Conservation (phyloP, 306 rosid genomes). For the Glycine tomentella region DNA sequence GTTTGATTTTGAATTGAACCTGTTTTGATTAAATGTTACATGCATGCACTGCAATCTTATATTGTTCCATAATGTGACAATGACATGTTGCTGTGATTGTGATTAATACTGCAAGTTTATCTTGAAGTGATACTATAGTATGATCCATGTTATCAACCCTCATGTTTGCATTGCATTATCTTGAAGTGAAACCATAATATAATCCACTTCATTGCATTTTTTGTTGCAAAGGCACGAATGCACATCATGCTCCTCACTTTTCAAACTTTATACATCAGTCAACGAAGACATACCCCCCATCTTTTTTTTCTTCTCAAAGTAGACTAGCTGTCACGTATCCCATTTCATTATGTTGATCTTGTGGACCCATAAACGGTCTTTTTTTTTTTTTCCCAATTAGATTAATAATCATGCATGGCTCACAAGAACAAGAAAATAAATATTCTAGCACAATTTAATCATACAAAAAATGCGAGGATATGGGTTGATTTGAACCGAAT, state of each 20-base stretch:
- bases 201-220: slow-evolving; percentile 32
- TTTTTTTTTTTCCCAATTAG: neutral
- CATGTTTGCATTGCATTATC: slow-evolving; percentile 10
- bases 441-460: slow-evolving; percentile 37
- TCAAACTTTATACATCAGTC: slow-evolving; percentile 64
- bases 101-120: neutral
- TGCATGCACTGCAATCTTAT: neutral
- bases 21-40: neutral
- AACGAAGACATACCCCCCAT: slow-evolving; percentile 52
- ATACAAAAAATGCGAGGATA: slow-evolving; percentile 28
- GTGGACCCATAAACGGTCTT: slow-evolving; percentile 54
- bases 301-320: slow-evolving; percentile 36
- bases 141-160: slow-evolving; percentile 21
- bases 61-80: neutral
- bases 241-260: slow-evolving; percentile 51
- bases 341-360: slow-evolving; percentile 68
- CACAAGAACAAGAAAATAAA: slow-evolving; percentile 19
- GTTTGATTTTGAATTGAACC: neutral
- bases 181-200: too few relatives aligned
- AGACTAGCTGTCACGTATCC: slow-evolving; percentile 52
- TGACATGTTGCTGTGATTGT: neutral
- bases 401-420: slow-evolving; percentile 35
- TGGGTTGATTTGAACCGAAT: slow-evolving; percentile 42
- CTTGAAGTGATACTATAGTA: slow-evolving; percentile 1
- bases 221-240: slow-evolving; percentile 42